A percentile compares a stretch with the other conserved stretches of the same genome.
Conservation (phyloP, 106 monocot genomes). For the Acorus gramineus region DNA sequence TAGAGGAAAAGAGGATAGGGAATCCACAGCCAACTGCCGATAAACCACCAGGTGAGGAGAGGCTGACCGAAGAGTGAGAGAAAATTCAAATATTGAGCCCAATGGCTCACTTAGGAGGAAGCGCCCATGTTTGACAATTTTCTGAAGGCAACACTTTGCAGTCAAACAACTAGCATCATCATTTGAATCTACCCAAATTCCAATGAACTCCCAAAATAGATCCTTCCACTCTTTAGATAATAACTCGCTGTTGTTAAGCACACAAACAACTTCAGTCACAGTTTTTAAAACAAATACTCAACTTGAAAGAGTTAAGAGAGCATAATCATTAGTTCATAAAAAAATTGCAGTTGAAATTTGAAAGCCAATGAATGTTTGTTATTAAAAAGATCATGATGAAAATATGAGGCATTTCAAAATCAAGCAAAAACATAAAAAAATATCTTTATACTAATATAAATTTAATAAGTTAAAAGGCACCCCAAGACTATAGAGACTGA, state of each 20-base stretch:
- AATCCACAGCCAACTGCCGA: slow-evolving; percentile 73
- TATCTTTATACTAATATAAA: too few relatives aligned
- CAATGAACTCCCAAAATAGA: slow-evolving; percentile 70
- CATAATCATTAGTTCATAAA: not conserved
- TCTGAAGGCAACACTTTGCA: slow-evolving; percentile 59
- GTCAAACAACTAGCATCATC: slow-evolving; percentile 41
- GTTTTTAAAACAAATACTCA: not conserved
- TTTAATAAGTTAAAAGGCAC: too few relatives aligned
- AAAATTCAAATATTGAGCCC: slow-evolving; percentile 66
- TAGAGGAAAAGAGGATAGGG: slow-evolving; percentile 34
- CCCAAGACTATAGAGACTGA: too few relatives aligned
- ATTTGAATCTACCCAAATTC: slow-evolving; percentile 53
- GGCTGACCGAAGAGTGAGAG: slow-evolving; percentile 64
- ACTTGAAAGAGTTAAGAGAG: not conserved
- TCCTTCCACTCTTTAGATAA: slow-evolving; percentile 70
- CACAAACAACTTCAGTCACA: too few relatives aligned
- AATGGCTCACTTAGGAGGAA: slow-evolving; percentile 55
- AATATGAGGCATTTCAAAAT: too few relatives aligned
- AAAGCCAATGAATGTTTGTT: too few relatives aligned
- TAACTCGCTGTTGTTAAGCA: slow-evolving; percentile 48
- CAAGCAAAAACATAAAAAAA: too few relatives aligned
- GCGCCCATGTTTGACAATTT: slow-evolving; percentile 45
- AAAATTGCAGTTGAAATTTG: too few relatives aligned
- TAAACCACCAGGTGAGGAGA: slow-evolving; percentile 78
- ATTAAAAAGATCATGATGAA: too few relatives aligned